These are phyloP conservation scores for Cladosporium sp. DNA, from an alignment of 2,329 filamentous ascomycete species.

Conservation along the genomic window DNA sequence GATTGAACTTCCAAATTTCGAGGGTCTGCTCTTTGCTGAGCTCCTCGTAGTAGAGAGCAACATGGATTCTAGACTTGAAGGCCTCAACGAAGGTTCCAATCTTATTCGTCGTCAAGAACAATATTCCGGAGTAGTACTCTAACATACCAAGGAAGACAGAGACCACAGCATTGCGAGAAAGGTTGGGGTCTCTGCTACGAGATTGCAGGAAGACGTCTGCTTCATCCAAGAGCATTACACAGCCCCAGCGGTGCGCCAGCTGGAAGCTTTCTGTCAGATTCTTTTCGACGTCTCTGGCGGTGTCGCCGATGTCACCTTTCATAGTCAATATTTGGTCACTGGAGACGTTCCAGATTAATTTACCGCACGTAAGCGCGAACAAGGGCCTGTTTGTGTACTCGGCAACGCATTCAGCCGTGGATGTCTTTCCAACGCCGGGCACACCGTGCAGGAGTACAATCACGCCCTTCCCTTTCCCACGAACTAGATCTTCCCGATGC, in stretches of 20 bases:
- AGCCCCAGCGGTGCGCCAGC: constrained; percentile 49
- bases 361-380: constrained; percentile 21
- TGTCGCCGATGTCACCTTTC: constrained; percentile 5
- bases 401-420: constrained; percentile 33
- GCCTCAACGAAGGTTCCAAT: constrained; percentile 33
- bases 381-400: constrained; percentile 36
- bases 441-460: constrained; percentile 31
- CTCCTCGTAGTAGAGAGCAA: constrained; percentile 36
- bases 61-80: constrained; percentile 32
- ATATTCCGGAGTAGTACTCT: constrained; percentile 25
- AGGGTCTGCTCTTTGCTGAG: constrained; percentile 22
- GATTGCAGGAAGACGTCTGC: constrained; percentile 56
- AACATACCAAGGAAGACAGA: constrained; percentile 30
- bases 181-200: constrained; percentile 36
- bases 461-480: constrained; percentile 32
- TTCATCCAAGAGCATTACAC: constrained; percentile 54
- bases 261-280: constrained; percentile 27
- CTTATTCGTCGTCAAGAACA: constrained; percentile 37
- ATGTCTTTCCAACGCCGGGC: constrained; percentile 34
- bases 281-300: neutral
- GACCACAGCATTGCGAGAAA: constrained; percentile 31
- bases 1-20: constrained; percentile 21
- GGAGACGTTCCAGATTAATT: no score
- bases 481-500: constrained; percentile 5
- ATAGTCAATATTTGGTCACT: no score